These are phyloP conservation scores for Xylaria sp. DNA, from an alignment of 495 filamentous ascomycete species.

Conservation along the genomic window DNA sequence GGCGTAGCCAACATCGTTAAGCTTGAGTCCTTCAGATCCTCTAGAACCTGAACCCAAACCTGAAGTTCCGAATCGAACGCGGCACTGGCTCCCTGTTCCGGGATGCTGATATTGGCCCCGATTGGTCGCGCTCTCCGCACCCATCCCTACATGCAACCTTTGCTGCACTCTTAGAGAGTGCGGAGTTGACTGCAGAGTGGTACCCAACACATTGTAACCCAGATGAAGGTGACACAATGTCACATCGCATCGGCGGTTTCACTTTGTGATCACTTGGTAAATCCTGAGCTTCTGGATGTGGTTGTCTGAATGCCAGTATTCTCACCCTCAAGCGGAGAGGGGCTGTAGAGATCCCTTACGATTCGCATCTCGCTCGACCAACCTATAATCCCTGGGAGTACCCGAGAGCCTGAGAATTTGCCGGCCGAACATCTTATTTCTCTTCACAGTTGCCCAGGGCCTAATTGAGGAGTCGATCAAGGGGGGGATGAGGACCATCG, in stretches of 20 bases:
- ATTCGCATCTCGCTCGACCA: slow-evolving; percentile 50
- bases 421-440: slow-evolving; percentile 59
- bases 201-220: slow-evolving; percentile 44
- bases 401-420: slow-evolving; percentile 46
- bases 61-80: slow-evolving; percentile 27
- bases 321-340: neutral
- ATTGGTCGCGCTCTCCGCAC: slow-evolving; percentile 45
- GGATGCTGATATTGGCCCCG: slow-evolving; percentile 51
- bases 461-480: neutral
- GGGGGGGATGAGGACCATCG: neutral
- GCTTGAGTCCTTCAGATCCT: slow-evolving; percentile 42
- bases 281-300: slow-evolving; percentile 40
- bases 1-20: slow-evolving; percentile 56
- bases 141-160: slow-evolving; percentile 40
- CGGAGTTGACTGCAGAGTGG: slow-evolving; percentile 46
- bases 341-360: slow-evolving; percentile 23
- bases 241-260: slow-evolving; percentile 50
- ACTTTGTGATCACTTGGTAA: slow-evolving; percentile 43
- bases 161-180: slow-evolving; percentile 42
- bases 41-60: neutral
- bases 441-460: slow-evolving; percentile 35
- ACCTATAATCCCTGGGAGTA: slow-evolving; percentile 54
- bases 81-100: slow-evolving; percentile 35
- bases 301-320: neutral
- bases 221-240: slow-evolving; percentile 41